These are phyloP conservation scores for Theobroma grandiflorum DNA, from an alignment of 441 rosid species.

Conservation along the genomic window DNA sequence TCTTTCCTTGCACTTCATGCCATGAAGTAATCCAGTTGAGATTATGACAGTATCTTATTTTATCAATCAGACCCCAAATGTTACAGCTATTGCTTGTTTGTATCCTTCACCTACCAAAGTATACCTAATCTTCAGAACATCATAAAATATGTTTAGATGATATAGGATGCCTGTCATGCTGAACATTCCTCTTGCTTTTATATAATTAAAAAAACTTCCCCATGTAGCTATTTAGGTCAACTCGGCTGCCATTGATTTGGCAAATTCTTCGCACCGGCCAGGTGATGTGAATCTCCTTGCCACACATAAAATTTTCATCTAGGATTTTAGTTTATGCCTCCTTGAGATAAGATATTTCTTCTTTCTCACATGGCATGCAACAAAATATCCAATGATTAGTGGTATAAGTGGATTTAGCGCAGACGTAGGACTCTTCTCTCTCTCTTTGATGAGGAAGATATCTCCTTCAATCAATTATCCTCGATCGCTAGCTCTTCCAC, in stretches of 20 bases:
- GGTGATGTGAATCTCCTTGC: background rate
- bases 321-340: background rate
- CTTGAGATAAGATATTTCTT: background rate
- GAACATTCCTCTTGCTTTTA: slow-evolving; percentile 45
- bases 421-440: slow-evolving; percentile 12
- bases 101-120: slow-evolving; percentile 30
- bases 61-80: slow-evolving; percentile 15
- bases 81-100: slow-evolving; percentile 27
- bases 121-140: slow-evolving; percentile 32
- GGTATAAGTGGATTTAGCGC: slow-evolving; percentile 18
- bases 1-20: slow-evolving; percentile 48
- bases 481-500: background rate
- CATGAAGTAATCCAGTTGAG: slow-evolving; percentile 41
- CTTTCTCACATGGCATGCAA: slow-evolving; percentile 17
- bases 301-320: background rate
- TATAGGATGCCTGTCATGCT: slow-evolving; percentile 37
- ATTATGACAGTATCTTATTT: slow-evolving; percentile 32
- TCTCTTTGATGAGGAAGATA: background rate
- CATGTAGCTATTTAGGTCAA: slow-evolving; percentile 42
- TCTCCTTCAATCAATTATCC: background rate
- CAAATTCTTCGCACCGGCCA: background rate
- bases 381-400: slow-evolving; percentile 20
- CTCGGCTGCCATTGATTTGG: slow-evolving; percentile 30
- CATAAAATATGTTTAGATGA: slow-evolving; percentile 27
- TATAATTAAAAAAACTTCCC: background rate